Evolutionary conservation across 2,329 filamentous ascomycete species (phyloP).

Genomic region (Ceratocystis lukuohia): DNA sequence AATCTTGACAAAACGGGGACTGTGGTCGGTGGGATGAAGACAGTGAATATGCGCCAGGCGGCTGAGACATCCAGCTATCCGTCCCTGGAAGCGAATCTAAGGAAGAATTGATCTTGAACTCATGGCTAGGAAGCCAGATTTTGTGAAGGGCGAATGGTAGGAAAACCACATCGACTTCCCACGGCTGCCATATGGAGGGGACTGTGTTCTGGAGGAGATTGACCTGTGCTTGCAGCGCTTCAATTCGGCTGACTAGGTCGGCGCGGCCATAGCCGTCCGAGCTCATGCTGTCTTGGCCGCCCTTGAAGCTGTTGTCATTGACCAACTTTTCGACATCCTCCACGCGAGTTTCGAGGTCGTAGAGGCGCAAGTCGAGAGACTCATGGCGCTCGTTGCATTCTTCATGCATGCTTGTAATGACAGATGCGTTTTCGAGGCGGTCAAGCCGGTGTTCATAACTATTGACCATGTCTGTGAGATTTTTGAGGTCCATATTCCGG

Average conservation of each 20-base stretch:
- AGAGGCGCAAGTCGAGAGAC: slow-evolving; percentile 49
- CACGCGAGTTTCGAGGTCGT: slow-evolving; percentile 53
- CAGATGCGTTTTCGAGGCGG: slow-evolving; percentile 55
- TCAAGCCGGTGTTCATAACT: slow-evolving; percentile 54
- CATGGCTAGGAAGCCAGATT: slow-evolving; percentile 39
- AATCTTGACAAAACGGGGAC: slow-evolving; percentile 36
- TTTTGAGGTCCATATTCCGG: slow-evolving; percentile 30
- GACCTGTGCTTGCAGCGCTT: slow-evolving; percentile 38
- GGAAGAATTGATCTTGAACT: slow-evolving; percentile 33
- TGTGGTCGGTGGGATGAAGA: slow-evolving; percentile 32
- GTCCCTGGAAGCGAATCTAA: slow-evolving; percentile 24
- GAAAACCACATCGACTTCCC: slow-evolving; percentile 65
- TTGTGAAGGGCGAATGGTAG: slow-evolving; percentile 52
- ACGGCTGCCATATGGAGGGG: slow-evolving; percentile 43
- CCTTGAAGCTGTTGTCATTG: slow-evolving; percentile 32
- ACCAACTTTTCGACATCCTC: slow-evolving; percentile 40
- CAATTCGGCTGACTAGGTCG: slow-evolving; percentile 38
- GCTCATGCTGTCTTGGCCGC: slow-evolving; percentile 29
- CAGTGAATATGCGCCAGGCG: slow-evolving; percentile 32
- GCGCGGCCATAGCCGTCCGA: slow-evolving; percentile 30
- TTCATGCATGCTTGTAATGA: slow-evolving; percentile 48
- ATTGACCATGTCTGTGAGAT: slow-evolving; percentile 40
- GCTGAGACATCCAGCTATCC: slow-evolving; percentile 44
- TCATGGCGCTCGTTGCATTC: slow-evolving; percentile 57
- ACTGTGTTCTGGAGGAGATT: slow-evolving; percentile 44